These are phyloP conservation scores for Saksenaea oblongispora DNA, from an alignment of 371 early-diverging fungal genomes.

Conservation along the genomic window DNA sequence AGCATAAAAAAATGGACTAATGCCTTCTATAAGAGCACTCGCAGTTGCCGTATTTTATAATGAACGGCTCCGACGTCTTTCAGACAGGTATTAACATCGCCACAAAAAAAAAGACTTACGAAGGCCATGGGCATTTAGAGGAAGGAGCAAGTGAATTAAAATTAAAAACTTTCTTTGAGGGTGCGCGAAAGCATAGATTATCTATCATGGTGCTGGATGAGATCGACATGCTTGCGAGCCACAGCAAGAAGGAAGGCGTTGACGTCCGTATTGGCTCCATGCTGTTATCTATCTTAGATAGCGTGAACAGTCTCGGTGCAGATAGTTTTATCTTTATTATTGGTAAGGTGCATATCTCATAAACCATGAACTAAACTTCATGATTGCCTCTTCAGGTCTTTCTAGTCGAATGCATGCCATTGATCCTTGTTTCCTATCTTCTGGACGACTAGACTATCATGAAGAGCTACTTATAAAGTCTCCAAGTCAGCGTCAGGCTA, in stretches of 20 bases:
- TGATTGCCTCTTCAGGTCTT: slow-evolving; percentile 23
- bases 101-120: not conserved
- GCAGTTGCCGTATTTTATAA: slow-evolving; percentile 52
- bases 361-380: not conserved
- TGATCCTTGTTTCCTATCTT: slow-evolving; percentile 52
- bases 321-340: slow-evolving; percentile 47
- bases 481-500: slow-evolving; percentile 43
- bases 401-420: slow-evolving; percentile 63
- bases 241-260: slow-evolving; percentile 40
- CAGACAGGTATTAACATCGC: slow-evolving; percentile 48
- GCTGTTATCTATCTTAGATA: slow-evolving; percentile 42
- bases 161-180: slow-evolving; percentile 41
- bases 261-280: slow-evolving; percentile 34
- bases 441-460: slow-evolving; percentile 59
- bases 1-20: not conserved
- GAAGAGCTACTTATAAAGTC: slow-evolving; percentile 52
- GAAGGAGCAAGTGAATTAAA: slow-evolving; percentile 59
- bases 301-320: slow-evolving; percentile 17
- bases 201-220: slow-evolving; percentile 64
- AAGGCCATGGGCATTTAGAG: slow-evolving; percentile 32
- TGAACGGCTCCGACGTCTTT: slow-evolving; percentile 77
- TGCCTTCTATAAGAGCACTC: slow-evolving; percentile 29
- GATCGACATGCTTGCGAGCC: slow-evolving; percentile 54
- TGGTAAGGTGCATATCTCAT: slow-evolving; percentile 31
- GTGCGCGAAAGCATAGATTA: slow-evolving; percentile 22